Conservation (phyloP, 2,329 filamentous ascomycete genomes). For the Aspergillus sp. region DNA sequence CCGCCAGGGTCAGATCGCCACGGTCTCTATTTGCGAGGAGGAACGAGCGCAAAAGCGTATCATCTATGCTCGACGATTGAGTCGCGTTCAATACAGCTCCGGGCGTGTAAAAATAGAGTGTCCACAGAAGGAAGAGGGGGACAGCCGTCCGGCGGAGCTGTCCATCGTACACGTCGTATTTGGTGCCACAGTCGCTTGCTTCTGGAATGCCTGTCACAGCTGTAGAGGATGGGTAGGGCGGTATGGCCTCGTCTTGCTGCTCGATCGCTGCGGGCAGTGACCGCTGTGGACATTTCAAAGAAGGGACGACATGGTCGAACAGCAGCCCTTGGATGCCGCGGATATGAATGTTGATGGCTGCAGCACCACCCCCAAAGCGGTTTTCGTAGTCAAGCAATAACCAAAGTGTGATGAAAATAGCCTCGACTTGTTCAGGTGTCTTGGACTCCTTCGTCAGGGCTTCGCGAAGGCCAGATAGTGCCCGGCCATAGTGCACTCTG, state of each 20-base stretch:
- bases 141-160: constrained; percentile 28
- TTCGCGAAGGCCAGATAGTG: constrained; percentile 29
- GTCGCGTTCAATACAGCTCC: constrained; percentile 28
- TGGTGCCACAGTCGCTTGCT: background rate
- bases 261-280: background rate
- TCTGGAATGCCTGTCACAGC: background rate
- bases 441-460: constrained; percentile 31
- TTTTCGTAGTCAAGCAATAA: constrained; percentile 37
- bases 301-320: constrained; percentile 31
- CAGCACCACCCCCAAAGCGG: constrained; percentile 30
- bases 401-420: constrained; percentile 35
- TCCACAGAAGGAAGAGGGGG: constrained; percentile 34
- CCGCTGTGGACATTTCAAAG: constrained; percentile 16
- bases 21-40: constrained; percentile 21
- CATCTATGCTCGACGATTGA: constrained; percentile 21
- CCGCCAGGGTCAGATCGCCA: constrained; percentile 21
- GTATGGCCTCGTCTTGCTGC: background rate
- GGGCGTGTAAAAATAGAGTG: constrained; percentile 33
- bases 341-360: constrained; percentile 34
- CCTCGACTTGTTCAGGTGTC: constrained; percentile 28
- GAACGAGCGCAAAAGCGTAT: constrained; percentile 30
- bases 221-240: background rate
- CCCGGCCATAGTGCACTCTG: constrained; percentile 30
- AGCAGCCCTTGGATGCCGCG: constrained; percentile 30
- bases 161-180: background rate